phyloP scores from a whole-genome alignment of 177 flowering plant species.

The Vitis hybrid region DNA sequence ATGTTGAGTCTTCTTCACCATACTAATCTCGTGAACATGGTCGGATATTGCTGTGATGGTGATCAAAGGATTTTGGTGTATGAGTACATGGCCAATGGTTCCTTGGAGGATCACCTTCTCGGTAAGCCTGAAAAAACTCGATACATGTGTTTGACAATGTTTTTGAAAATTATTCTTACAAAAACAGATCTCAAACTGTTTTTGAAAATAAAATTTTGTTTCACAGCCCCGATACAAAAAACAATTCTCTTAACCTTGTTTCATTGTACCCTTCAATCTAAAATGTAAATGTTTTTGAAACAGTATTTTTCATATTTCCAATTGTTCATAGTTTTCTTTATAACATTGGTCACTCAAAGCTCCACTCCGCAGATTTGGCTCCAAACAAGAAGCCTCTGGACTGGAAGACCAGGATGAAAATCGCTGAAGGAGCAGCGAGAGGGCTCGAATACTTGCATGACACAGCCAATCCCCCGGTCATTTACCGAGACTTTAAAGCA shows the following conservation, averaged over 20 bases:
- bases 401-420: not conserved
- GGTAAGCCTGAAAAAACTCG: not conserved
- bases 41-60: conserved; percentile 13
- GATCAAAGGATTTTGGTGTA: conserved; percentile 17
- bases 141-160: too few relatives aligned
- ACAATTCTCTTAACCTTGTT: too few relatives aligned
- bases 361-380: not conserved
- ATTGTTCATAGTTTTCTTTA: too few relatives aligned
- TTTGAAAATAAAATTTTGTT: too few relatives aligned
- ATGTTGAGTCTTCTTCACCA: conserved; percentile 69
- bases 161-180: too few relatives aligned
- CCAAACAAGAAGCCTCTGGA: not conserved
- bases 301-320: too few relatives aligned
- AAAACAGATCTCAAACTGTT: too few relatives aligned
- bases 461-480: not conserved
- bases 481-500: not conserved
- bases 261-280: too few relatives aligned
- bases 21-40: conserved; percentile 15
- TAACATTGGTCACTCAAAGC: not conserved
- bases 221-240: too few relatives aligned
- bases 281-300: too few relatives aligned
- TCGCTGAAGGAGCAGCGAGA: not conserved
- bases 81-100: conserved; percentile 15
- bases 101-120: conserved; percentile 11
- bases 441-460: conserved; percentile 1